Conservation (phyloP, 1,284 basidiomycete genomes). For the Waitea zeae region DNA sequence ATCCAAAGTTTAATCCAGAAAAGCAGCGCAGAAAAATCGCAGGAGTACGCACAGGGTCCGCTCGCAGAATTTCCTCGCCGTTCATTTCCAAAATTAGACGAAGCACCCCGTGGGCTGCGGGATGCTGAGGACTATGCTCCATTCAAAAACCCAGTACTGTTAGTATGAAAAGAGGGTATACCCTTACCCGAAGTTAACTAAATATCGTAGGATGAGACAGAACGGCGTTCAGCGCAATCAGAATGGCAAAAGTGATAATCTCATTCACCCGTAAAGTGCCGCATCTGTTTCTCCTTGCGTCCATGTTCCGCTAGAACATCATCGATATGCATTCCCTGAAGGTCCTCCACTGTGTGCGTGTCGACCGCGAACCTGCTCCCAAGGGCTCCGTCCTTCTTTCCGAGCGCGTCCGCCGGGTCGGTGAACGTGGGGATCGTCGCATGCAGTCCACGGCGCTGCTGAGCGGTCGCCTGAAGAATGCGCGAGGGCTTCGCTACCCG, state of each 20-base stretch:
- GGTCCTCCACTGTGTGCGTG: conserved; percentile 61
- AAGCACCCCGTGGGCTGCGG: conserved; percentile 96
- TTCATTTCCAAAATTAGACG: conserved; percentile 96
- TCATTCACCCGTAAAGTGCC: conserved; percentile 82
- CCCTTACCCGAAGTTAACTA: conserved; percentile 79
- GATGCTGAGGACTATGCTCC: conserved; percentile 76
- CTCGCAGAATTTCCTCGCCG: conserved; percentile 86
- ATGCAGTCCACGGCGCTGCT: conserved; percentile 12
- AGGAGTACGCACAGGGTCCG: conserved; percentile 62
- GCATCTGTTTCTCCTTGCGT: conserved; percentile 64
- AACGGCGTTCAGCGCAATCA: no score
- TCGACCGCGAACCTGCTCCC: conserved; percentile 32
- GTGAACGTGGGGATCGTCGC: conserved; percentile 11
- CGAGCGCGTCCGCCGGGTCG: no score
- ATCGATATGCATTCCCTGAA: conserved; percentile 61
- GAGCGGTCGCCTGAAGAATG: conserved; percentile 8
- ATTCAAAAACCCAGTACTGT: not conserved
- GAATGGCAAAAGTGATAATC: conserved; percentile 5
- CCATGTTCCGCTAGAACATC: conserved; percentile 69
- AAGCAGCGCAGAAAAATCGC: conserved; percentile 2
- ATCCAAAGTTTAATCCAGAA: conserved; percentile 5
- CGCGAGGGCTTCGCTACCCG: conserved; percentile 11
- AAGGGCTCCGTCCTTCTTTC: conserved; percentile 8
- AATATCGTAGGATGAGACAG: conserved; percentile 3
- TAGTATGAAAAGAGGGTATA: not conserved